These are phyloP conservation scores for Exophiala lecanii-corni DNA, from an alignment of 2,329 filamentous ascomycete genomes.

Conservation along the genomic window DNA sequence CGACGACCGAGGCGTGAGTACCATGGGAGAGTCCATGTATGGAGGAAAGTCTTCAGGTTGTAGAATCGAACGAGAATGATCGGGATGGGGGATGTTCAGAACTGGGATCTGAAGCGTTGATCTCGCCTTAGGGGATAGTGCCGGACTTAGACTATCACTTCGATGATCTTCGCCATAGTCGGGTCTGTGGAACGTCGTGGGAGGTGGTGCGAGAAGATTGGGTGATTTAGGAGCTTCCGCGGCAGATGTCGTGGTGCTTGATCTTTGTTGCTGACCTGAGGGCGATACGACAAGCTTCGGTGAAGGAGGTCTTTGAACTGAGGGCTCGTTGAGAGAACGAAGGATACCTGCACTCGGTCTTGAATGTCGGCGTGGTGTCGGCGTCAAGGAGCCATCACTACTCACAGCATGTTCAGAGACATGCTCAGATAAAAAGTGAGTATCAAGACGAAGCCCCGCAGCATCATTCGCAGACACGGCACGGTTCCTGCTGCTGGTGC, in stretches of 20 bases:
- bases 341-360: slow-evolving; percentile 17
- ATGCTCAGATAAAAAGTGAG: slow-evolving; percentile 29
- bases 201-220: slow-evolving; percentile 21
- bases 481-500: slow-evolving; percentile 35
- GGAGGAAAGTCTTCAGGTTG: slow-evolving; percentile 61
- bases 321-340: slow-evolving; percentile 18
- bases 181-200: slow-evolving; percentile 26
- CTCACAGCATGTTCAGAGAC: slow-evolving; percentile 8
- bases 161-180: slow-evolving; percentile 34
- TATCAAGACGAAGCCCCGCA: slow-evolving; percentile 42
- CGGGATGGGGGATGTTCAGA: slow-evolving; percentile 20
- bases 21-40: slow-evolving; percentile 57
- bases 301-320: slow-evolving; percentile 28
- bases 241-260: slow-evolving; percentile 29
- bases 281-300: slow-evolving; percentile 38
- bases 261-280: slow-evolving; percentile 31
- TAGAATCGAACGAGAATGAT: slow-evolving; percentile 33
- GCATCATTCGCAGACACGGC: slow-evolving; percentile 60
- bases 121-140: slow-evolving; percentile 9
- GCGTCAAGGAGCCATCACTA: slow-evolving; percentile 10
- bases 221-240: slow-evolving; percentile 12
- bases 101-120: slow-evolving; percentile 19
- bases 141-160: slow-evolving; percentile 11
- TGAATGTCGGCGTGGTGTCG: slow-evolving; percentile 1
- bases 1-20: slow-evolving; percentile 40